Evolutionary conservation across 2,329 filamentous ascomycete species (phyloP).

Genomic region (Talaromyces atroroseus): DNA sequence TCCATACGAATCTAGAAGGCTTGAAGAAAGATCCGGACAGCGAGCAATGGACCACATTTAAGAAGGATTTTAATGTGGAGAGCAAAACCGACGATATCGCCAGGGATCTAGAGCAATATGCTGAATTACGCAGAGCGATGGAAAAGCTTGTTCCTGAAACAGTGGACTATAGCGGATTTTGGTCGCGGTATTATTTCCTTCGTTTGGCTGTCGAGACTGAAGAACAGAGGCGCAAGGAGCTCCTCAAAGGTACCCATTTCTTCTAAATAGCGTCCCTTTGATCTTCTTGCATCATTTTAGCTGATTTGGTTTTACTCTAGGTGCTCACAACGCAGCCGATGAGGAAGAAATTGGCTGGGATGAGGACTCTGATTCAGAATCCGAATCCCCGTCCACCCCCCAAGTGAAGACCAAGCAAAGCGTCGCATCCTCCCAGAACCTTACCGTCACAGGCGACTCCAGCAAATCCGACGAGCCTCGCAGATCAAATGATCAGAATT

Average conservation of each 20-base stretch:
- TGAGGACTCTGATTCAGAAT: slow-evolving; percentile 63
- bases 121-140: slow-evolving; percentile 82
- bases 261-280: slow-evolving; percentile 8
- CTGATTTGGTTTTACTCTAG: background rate
- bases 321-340: slow-evolving; percentile 50
- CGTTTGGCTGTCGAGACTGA: slow-evolving; percentile 89
- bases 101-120: slow-evolving; percentile 75
- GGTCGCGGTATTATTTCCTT: slow-evolving; percentile 93
- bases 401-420: slow-evolving; percentile 36
- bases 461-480: slow-evolving; percentile 62
- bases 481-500: slow-evolving; percentile 78
- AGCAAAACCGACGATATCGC: slow-evolving; percentile 79
- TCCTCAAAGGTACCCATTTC: slow-evolving; percentile 68
- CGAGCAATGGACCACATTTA: slow-evolving; percentile 69
- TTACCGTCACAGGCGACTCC: slow-evolving; percentile 27
- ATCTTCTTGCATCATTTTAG: background rate
- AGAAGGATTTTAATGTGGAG: slow-evolving; percentile 69
- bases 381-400: slow-evolving; percentile 38
- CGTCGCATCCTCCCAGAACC: slow-evolving; percentile 22
- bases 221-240: slow-evolving; percentile 78
- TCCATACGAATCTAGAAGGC: slow-evolving; percentile 77
- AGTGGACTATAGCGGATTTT: slow-evolving; percentile 85
- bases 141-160: slow-evolving; percentile 90
- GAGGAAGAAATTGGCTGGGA: slow-evolving; percentile 66
- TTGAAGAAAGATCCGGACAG: slow-evolving; percentile 77